Evolutionary conservation across 2,329 filamentous ascomycete genomes (phyloP), one percentile per base, ranked within the genome.

Genomic region (Calycina herbarum): DNA sequence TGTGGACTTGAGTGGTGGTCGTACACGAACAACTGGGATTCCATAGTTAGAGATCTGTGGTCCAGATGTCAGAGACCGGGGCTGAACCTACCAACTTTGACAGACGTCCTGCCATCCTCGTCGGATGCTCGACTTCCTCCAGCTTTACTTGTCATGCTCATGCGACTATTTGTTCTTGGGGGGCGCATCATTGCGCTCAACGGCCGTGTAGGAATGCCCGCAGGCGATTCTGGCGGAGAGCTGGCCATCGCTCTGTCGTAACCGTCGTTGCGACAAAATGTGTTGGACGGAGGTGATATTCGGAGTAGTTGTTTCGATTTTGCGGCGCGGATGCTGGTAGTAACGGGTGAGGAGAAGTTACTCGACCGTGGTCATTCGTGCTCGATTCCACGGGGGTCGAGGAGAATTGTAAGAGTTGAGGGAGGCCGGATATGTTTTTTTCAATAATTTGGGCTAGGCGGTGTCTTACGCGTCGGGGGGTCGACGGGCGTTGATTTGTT

Each of bases 81-180:
- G 17, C 40, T 61, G 35, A 66, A 91, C 93, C 74, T 86, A 97
- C 94, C 94, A 77, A 97, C 94, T 94, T 92, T 95, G 80, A 97
- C 94, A 31, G 94, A 92, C 6, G 94, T 97, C 77, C 91, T 94
- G 69, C 85, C 85, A 77, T 97, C 94, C 73, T 97, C 94, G 74
- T 97, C 94, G 0, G 93, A 96, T 29, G 90, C 89, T 75, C 92
- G 87, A 79, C 92, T 96, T 69, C 90, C 88, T 62, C 88, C 89
- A 62, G 84, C 81, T 65, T 91, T 94, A 80, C 91, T 91, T 74
- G 85, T 89, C 82, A 90, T 90, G 81, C 93, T 96, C 84, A 96
- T 83, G 72, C 94, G 91, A 80, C 93, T 96, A 72, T 84, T 91
- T 77, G 92, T 95, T 77, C 92, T 79, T 56, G 90, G 84, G 57